Evolutionary conservation across 768 basidiomycete genomes (phyloP).

Genomic region (Kwoniella heveanensis): DNA sequence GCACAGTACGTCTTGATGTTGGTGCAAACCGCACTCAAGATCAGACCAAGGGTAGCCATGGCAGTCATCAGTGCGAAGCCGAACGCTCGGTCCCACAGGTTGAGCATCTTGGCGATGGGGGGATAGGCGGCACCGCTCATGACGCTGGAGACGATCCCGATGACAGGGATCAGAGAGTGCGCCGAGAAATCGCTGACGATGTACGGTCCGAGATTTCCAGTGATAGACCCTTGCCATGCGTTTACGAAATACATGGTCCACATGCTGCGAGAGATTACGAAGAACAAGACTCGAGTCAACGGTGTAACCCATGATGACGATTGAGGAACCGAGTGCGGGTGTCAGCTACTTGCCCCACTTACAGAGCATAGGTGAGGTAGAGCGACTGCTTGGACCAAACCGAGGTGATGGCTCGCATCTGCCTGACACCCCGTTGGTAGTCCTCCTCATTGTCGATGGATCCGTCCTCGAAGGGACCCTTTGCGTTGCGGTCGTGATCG

Average conservation of each 20-base stretch:
- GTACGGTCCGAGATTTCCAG: constrained; percentile 32
- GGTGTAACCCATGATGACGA: too few species aligned
- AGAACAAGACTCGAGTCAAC: too few species aligned
- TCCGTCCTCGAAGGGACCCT: not conserved
- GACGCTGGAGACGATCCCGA: constrained; percentile 33
- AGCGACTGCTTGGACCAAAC: constrained; percentile 29
- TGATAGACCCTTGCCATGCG: constrained; percentile 39
- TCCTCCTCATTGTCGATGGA: not conserved
- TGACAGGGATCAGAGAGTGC: constrained; percentile 45
- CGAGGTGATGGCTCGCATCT: constrained; percentile 31
- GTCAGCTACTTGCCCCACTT: constrained; percentile 13
- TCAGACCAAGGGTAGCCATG: constrained; percentile 36
- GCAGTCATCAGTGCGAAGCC: constrained; percentile 31
- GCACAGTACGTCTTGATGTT: constrained; percentile 40
- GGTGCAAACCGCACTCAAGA: constrained; percentile 37
- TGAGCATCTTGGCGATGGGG: constrained; percentile 39
- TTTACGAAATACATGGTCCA: constrained; percentile 38
- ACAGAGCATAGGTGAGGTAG: constrained; percentile 26
- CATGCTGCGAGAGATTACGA: constrained; percentile 26
- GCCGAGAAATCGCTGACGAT: constrained; percentile 34
- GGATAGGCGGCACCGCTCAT: constrained; percentile 38
- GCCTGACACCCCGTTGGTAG: constrained; percentile 25
- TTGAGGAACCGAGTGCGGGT: too few species aligned
- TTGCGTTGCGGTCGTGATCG: too few species aligned
- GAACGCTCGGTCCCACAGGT: constrained; percentile 36